phyloP scores from a whole-genome alignment of 2,329 filamentous ascomycete species.

The Pseudogymnoascus sp. region DNA sequence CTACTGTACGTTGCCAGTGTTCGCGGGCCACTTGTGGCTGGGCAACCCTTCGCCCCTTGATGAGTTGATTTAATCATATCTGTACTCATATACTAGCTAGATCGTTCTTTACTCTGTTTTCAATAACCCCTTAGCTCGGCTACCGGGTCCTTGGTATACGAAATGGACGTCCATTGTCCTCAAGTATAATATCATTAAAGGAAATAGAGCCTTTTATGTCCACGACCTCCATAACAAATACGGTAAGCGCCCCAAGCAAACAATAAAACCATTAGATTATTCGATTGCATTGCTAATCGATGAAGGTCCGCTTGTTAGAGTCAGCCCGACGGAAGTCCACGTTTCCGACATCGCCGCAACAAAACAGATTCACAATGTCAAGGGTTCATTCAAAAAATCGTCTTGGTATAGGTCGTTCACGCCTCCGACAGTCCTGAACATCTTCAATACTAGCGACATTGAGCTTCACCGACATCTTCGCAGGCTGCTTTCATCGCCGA shows the following conservation, averaged over 20 bases:
- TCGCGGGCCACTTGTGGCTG: background rate
- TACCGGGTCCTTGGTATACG: background rate
- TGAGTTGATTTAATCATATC: background rate
- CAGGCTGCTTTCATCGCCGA: conserved; percentile 34
- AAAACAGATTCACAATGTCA: conserved; percentile 29
- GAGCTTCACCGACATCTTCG: conserved; percentile 33
- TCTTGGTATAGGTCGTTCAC: conserved; percentile 26
- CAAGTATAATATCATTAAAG: conserved; percentile 10
- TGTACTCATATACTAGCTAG: background rate
- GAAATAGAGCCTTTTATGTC: conserved; percentile 13
- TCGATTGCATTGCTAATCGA: background rate
- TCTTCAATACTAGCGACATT: conserved; percentile 35
- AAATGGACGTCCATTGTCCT: background rate
- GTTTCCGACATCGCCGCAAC: conserved; percentile 32
- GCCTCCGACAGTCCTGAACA: conserved; percentile 17
- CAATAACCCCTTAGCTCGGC: background rate
- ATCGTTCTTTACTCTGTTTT: background rate
- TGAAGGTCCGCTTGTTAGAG: background rate
- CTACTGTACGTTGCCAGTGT: background rate
- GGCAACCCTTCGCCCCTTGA: background rate
- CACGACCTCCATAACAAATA: conserved; percentile 13
- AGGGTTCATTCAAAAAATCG: conserved; percentile 28
- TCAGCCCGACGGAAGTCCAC: conserved; percentile 31
- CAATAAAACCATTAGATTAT: background rate
- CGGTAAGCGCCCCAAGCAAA: background rate